Percentiles rank a stretch among this genome's conserved stretches.
phyloP scores from a whole-genome alignment of 352 stramenopile genomes.

The Globisporangium barbulae region DNA sequence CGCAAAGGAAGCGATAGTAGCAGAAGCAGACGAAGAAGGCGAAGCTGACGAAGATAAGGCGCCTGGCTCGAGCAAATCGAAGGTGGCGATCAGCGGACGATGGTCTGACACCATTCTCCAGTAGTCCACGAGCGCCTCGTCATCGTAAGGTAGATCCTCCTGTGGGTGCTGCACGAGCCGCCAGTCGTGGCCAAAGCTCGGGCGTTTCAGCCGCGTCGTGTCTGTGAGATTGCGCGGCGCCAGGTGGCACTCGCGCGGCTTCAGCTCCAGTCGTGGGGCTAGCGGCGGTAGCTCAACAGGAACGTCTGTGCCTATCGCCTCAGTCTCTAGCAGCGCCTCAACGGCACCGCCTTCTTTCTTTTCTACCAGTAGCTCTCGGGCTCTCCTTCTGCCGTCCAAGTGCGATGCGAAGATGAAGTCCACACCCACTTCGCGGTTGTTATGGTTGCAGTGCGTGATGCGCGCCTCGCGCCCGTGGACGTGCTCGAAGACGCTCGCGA shows the following conservation, averaged over 20 bases:
- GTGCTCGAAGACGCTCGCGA: slow-evolving; percentile 68
- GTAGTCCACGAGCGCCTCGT: slow-evolving; percentile 73
- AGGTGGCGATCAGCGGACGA: slow-evolving; percentile 60
- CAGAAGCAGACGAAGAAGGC: background rate
- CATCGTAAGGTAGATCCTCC: slow-evolving; percentile 40
- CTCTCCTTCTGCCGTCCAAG: slow-evolving; percentile 23
- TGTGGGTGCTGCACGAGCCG: slow-evolving; percentile 35
- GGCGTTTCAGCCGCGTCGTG: slow-evolving; percentile 64
- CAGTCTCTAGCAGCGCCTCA: background rate
- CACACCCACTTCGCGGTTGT: slow-evolving; percentile 84
- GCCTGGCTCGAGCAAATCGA: slow-evolving; percentile 31
- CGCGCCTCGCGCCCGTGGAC: slow-evolving; percentile 73
- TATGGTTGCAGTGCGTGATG: slow-evolving; percentile 89
- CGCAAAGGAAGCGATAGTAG: background rate
- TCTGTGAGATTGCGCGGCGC: slow-evolving; percentile 63
- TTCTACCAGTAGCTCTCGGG: background rate
- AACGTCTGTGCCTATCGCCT: background rate
- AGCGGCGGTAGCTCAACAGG: background rate
- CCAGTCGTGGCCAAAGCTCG: slow-evolving; percentile 77
- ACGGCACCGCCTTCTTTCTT: background rate
- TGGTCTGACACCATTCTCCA: slow-evolving; percentile 84
- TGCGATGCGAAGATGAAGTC: slow-evolving; percentile 84
- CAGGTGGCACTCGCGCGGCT: slow-evolving; percentile 54
- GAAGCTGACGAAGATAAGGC: background rate
- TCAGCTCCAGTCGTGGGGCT: slow-evolving; percentile 40